phyloP scores from a whole-genome alignment of 345 rosid species.

The Boechera divaricarpa region DNA sequence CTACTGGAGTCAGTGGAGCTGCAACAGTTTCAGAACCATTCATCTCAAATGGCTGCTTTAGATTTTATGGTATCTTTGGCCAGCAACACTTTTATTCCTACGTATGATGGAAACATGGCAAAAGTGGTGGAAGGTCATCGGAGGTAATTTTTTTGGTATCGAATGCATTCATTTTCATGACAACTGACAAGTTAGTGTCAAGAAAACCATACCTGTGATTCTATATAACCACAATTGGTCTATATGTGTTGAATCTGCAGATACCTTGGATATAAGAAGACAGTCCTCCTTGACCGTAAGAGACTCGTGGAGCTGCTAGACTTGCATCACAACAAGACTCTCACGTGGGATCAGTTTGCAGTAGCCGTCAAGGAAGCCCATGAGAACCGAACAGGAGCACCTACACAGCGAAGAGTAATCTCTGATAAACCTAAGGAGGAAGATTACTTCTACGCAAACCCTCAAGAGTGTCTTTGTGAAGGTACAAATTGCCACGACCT shows the following conservation, averaged over 20 bases:
- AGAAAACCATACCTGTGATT: neutral
- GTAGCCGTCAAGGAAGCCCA: constrained; percentile 68
- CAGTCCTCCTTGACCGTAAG: constrained; percentile 76
- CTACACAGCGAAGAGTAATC: constrained; percentile 60
- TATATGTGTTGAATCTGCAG: constrained; percentile 45
- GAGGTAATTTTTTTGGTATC: constrained; percentile 51
- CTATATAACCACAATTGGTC: constrained; percentile 4
- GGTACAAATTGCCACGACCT: constrained; percentile 64
- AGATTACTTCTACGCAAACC: constrained; percentile 97
- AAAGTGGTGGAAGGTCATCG: constrained; percentile 99
- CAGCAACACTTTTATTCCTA: constrained; percentile 88
- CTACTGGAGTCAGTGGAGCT: constrained; percentile 73
- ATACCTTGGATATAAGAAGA: constrained; percentile 82
- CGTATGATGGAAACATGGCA: constrained; percentile 99
- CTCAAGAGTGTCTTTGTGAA: constrained; percentile 91
- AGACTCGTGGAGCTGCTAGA: constrained; percentile 75
- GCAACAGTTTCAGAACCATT: constrained; percentile 90
- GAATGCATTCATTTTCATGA: constrained; percentile 24
- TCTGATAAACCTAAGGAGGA: constrained; percentile 94
- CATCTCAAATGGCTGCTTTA: constrained; percentile 98
- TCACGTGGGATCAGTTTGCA: constrained; percentile 70
- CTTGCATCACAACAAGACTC: constrained; percentile 74
- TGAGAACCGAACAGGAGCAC: constrained; percentile 78
- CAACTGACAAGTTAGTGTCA: neutral
- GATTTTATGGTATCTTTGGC: constrained; percentile 95